These are phyloP conservation scores for Ganoderma boninense DNA, from an alignment of 1,284 basidiomycete species.

Conservation along the genomic window DNA sequence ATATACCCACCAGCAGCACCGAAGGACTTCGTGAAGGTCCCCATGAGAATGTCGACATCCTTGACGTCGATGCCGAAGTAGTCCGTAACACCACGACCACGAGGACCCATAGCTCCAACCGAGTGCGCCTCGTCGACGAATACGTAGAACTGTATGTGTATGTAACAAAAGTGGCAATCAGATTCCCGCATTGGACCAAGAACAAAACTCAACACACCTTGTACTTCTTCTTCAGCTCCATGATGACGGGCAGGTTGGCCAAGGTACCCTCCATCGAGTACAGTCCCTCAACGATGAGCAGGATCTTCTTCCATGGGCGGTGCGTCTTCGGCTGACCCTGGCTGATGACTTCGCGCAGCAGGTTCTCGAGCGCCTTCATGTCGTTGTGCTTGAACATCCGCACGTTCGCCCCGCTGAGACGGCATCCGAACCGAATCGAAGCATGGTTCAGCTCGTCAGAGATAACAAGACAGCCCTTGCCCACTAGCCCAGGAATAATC, in stretches of 20 bases:
- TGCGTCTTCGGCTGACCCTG: conserved; percentile 98
- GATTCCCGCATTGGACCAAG: background rate
- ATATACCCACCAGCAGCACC: conserved; percentile 98
- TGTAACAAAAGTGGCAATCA: conserved; percentile 14
- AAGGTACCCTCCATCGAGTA: conserved; percentile 99
- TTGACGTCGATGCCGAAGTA: conserved; percentile 92
- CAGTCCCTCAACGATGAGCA: conserved; percentile 94
- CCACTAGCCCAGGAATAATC: conserved; percentile 90
- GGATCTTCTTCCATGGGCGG: conserved; percentile 98
- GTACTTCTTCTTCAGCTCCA: conserved; percentile 95
- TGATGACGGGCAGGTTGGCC: conserved; percentile 83
- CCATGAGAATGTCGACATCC: conserved; percentile 95
- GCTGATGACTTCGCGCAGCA: conserved; percentile 92
- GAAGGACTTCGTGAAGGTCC: conserved; percentile 99
- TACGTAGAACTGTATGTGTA: conserved; percentile 81
- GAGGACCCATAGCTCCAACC: conserved; percentile 93
- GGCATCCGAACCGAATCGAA: conserved; percentile 92
- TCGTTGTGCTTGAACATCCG: conserved; percentile 98
- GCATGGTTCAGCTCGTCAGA: conserved; percentile 98
- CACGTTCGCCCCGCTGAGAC: conserved; percentile 90
- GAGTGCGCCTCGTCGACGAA: conserved; percentile 99
- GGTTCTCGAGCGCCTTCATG: conserved; percentile 83
- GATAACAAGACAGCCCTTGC: conserved; percentile 94
- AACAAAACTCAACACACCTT: conserved; percentile 66
- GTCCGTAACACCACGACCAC: conserved; percentile 94